Conservation (phyloP, 179 eudicot genomes). For the Corrigiola litoralis region DNA sequence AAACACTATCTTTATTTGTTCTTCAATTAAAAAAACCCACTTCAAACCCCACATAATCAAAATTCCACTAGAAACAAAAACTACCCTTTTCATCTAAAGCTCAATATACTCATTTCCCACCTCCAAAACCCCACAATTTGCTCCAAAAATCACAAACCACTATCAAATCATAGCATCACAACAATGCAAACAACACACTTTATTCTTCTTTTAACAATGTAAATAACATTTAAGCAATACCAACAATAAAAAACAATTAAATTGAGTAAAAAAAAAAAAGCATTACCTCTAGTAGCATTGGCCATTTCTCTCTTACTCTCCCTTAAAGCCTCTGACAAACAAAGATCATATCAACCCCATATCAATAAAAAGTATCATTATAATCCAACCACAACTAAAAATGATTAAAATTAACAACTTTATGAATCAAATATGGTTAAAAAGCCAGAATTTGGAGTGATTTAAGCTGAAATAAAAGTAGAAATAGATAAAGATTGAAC, state of each 20-base stretch:
- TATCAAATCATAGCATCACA: background rate
- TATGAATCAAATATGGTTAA: background rate
- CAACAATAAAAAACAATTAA: background rate
- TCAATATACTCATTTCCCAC: background rate
- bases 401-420: background rate
- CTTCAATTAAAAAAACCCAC: too few relatives aligned
- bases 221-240: background rate
- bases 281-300: slow-evolving; percentile 88
- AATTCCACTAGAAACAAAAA: too few relatives aligned
- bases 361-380: slow-evolving; percentile 6
- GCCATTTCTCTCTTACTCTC: slow-evolving; percentile 91
- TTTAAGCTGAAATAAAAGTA: background rate
- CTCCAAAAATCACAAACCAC: background rate
- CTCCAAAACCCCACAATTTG: background rate
- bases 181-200: too few relatives aligned
- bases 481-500: slow-evolving; percentile 23
- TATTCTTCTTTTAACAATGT: background rate
- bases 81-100: background rate
- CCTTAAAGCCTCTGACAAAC: slow-evolving; percentile 66
- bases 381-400: background rate
- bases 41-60: too few relatives aligned
- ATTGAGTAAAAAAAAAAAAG: background rate
- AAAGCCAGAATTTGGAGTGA: background rate
- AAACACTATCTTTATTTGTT: too few relatives aligned
- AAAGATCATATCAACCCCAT: slow-evolving; percentile 1